Evolutionary conservation across 2,329 filamentous ascomycete genomes (phyloP), one percentile per base, ranked within the genome.

Genomic region (Orbilia quercus): DNA sequence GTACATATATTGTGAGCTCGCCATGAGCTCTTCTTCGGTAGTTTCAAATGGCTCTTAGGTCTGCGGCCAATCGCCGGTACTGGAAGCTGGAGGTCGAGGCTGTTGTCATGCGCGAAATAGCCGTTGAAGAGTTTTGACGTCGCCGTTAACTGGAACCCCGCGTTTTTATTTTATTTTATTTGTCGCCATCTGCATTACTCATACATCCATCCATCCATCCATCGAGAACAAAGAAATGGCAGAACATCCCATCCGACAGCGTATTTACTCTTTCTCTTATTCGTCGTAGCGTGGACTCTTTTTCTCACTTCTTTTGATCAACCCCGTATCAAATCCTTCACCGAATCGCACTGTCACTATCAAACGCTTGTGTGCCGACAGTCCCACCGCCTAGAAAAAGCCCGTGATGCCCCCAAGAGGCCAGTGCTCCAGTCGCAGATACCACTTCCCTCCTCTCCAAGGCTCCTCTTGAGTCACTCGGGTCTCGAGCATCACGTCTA

Each of bases 361-460:
- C 22, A 28, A 28, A 28, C 25, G 28, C 51, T 57, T 48, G 23
- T 55, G 36, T 48, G 47, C 55, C 40, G 51, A 45, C 22, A 38
- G 28, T 31, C n/a, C 40, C 55, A 44, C 54, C 18, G 25, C 34
- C 31, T 54, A 48, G 40, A 53, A 58, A 64, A 45, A 65, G 45
- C 59, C 59, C 67, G 67, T 72, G 31, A 72, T 72, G 67, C 67
- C 62, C 54, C 47, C 67, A 47, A 54, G 59, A 63, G 53, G 50
- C 51, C 45, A 40, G 2, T 54, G 47, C 59, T 64, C 59, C 53
- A 54, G 64, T 51, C 59, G 67, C 59, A 64, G 60, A 72, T 72
- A 72, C 42, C 48, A 65, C 50, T 72, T 72, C 53, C 67, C 59
- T 54, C 67, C 67, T 12, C 60, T 65, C 31, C 67, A 65, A 54